Conservation (phyloP, 2,329 filamentous ascomycete genomes). For the Ophiostoma angusticollis region DNA sequence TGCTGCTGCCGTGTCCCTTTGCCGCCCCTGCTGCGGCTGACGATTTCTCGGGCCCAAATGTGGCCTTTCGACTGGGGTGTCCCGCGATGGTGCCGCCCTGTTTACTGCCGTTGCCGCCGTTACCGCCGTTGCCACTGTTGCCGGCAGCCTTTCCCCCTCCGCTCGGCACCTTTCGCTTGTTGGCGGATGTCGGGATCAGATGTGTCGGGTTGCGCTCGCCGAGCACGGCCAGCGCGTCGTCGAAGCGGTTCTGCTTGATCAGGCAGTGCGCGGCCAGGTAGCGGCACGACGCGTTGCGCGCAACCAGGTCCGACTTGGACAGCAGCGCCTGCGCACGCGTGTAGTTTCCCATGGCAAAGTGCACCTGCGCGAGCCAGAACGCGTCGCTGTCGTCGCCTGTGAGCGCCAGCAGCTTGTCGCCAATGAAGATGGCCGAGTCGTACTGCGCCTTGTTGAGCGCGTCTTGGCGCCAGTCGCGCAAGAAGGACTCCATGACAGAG, state of each 20-base stretch:
- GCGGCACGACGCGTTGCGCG: conserved; percentile 71
- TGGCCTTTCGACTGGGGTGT: conserved; percentile 2
- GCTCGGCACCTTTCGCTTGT: conserved; percentile 48
- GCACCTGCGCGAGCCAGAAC: conserved; percentile 95
- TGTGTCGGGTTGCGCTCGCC: conserved; percentile 92
- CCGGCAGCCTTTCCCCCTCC: conserved; percentile 20
- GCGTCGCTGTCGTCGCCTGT: conserved; percentile 90
- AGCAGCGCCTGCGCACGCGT: conserved; percentile 81
- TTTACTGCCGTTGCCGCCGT: background rate
- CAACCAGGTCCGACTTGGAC: conserved; percentile 67
- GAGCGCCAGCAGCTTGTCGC: conserved; percentile 88
- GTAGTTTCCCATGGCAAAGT: conserved; percentile 92
- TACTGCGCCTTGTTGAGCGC: conserved; percentile 93
- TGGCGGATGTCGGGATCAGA: conserved; percentile 54
- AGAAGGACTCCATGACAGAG: conserved; percentile 68
- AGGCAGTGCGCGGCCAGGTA: conserved; percentile 92
- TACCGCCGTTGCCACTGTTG: background rate
- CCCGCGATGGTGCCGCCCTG: conserved; percentile 5
- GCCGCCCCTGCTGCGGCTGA: background rate
- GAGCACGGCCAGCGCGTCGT: conserved; percentile 74
- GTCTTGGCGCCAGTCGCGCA: conserved; percentile 90
- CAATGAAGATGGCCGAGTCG: conserved; percentile 91
- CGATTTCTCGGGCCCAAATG: background rate
- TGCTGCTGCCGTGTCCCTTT: conserved; percentile 6
- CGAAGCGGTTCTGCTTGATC: conserved; percentile 80